Conservation (phyloP, 1,284 basidiomycete genomes). For the Cutaneotrichosporon sp. region DNA sequence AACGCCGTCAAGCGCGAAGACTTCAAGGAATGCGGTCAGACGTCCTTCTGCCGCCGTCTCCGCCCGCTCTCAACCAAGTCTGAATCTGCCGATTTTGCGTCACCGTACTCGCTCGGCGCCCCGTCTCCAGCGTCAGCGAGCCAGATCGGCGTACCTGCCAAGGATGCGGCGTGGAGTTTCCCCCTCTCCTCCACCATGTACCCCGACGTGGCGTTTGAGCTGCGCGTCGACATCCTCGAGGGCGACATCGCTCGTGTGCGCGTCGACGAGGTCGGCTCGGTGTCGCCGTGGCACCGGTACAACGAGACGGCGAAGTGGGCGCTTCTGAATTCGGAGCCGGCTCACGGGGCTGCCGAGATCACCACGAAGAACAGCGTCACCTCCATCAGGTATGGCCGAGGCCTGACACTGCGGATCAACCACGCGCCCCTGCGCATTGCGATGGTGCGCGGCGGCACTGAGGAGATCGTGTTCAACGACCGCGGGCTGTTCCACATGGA, state of each 20-base stretch:
- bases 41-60: slow-evolving; percentile 85
- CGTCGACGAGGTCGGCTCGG: slow-evolving; percentile 76
- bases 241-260: slow-evolving; percentile 80
- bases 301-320: slow-evolving; percentile 87
- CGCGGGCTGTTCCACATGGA: slow-evolving; percentile 93
- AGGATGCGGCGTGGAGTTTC: slow-evolving; percentile 57
- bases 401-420: slow-evolving; percentile 60
- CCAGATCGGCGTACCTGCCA: slow-evolving; percentile 47
- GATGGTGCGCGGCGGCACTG: slow-evolving; percentile 69
- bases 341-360: slow-evolving; percentile 53
- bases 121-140: slow-evolving; percentile 52
- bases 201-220: slow-evolving; percentile 72
- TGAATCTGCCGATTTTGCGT: slow-evolving; percentile 50
- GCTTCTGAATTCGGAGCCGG: slow-evolving; percentile 65
- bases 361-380: slow-evolving; percentile 54
- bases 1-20: slow-evolving; percentile 62
- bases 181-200: slow-evolving; percentile 73
- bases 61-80: slow-evolving; percentile 73
- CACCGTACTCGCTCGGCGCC: slow-evolving; percentile 68
- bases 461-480: slow-evolving; percentile 87
- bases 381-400: slow-evolving; percentile 41
- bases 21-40: slow-evolving; percentile 87
- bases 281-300: slow-evolving; percentile 68
- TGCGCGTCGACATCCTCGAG: slow-evolving; percentile 73
- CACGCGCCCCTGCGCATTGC: slow-evolving; percentile 73